These are phyloP conservation scores for Silene latifolia DNA, from an alignment of 148 eudicot genomes.

Conservation along the genomic window DNA sequence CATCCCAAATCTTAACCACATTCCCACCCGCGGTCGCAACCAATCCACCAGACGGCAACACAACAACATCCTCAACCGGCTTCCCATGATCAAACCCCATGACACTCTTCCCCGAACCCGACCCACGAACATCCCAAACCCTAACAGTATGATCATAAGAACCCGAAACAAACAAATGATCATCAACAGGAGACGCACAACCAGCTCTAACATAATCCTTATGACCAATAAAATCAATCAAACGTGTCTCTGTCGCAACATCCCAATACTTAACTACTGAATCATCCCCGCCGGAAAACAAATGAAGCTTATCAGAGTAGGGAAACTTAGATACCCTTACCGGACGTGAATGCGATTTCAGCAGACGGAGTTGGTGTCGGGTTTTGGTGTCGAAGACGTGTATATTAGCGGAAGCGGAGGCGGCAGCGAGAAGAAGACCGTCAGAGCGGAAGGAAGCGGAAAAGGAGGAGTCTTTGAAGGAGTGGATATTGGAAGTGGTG, in stretches of 20 bases:
- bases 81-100: slow-evolving; percentile 72
- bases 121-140: slow-evolving; percentile 86
- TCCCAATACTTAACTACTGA: slow-evolving; percentile 81
- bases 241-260: slow-evolving; percentile 41
- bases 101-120: slow-evolving; percentile 27
- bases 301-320: slow-evolving; percentile 49
- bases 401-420: slow-evolving; percentile 42
- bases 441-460: slow-evolving; percentile 75
- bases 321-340: slow-evolving; percentile 65
- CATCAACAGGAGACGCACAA: slow-evolving; percentile 57
- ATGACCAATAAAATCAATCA: slow-evolving; percentile 52
- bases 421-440: slow-evolving; percentile 62
- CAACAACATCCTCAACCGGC: slow-evolving; percentile 73
- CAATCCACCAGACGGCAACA: slow-evolving; percentile 75
- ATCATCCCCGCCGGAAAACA: slow-evolving; percentile 71
- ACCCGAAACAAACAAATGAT: slow-evolving; percentile 70
- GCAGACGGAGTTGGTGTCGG: slow-evolving; percentile 42
- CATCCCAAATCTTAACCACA: slow-evolving; percentile 89
- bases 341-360: slow-evolving; percentile 54
- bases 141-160: slow-evolving; percentile 74
- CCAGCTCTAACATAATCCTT: slow-evolving; percentile 84
- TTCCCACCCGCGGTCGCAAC: slow-evolving; percentile 84
- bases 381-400: slow-evolving; percentile 63
- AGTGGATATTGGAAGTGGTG: slow-evolving; percentile 34
- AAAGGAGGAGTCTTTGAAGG: slow-evolving; percentile 57